Evolutionary conservation across 192 early-diverging fungal genomes (phyloP), one percentile per base, ranked within the genome.

Genomic region (Coemansia sp.): DNA sequence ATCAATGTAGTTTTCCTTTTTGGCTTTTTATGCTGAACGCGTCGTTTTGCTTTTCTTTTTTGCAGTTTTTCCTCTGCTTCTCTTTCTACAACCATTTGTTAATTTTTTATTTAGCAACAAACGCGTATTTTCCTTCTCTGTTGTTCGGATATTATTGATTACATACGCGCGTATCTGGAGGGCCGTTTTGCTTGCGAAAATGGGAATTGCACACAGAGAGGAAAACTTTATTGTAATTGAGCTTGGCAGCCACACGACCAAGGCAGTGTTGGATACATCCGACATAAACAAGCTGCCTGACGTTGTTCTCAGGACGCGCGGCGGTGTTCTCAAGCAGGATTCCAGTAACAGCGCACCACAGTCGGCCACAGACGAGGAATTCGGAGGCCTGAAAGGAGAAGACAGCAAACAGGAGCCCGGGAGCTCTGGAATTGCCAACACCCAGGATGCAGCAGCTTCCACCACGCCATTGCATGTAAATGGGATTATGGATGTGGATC

Each of bases 191-290:
- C 7, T 14, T 19, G 49, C 19, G 14, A 12, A 11, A 44, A 78
- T 78, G 75, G 80, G 67, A 32, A 58, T 75, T 56, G 57, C 63
- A 20, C 68, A 89, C 61, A 81, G 79, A 54, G 95, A 96, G 74
- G 89, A 89, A 51, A 92, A 87, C 71, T 91, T 90, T 74, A 85
- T 98, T 25, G 91, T 96, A 14, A 88, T 98, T 63, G 93, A 96
- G 83, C 85, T 91, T 37, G 95, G 96, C 53, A 90, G 91, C 55
- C 85, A 85, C 68, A 82, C 63, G 22, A 91, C 90, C n/a, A 92
- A 89, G 70, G 91, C 91, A 14, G 90, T 92, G 51, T 85, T 86
- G 61, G 87, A 88, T 71, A 85, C 86, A 42, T 75, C 86, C 14
- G 96, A 98, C 61, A 91, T 92, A 16, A 89, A 90, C 71, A 86